phyloP scores from a whole-genome alignment of 2,329 filamentous ascomycete species.

The Niveomyces coronatus region DNA sequence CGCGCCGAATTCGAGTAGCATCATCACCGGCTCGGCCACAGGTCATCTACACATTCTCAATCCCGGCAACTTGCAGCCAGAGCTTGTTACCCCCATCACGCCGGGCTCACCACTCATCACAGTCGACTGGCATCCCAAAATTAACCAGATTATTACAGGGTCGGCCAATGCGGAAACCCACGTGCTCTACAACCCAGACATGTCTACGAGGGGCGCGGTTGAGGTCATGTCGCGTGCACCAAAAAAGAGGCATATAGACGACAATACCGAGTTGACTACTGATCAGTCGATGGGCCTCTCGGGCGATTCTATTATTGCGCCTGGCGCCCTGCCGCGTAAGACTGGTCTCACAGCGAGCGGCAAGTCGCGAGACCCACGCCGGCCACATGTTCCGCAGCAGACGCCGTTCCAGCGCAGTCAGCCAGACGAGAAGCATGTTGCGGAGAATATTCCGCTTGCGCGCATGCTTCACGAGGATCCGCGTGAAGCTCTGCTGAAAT shows the following conservation, averaged over 20 bases:
- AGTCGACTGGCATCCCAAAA: slow-evolving; percentile 83
- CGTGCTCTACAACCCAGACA: slow-evolving; percentile 80
- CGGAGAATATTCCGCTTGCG: slow-evolving; percentile 78
- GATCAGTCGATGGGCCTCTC: slow-evolving; percentile 74
- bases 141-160: slow-evolving; percentile 93
- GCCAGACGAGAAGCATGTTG: slow-evolving; percentile 82
- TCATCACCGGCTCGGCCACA: slow-evolving; percentile 78
- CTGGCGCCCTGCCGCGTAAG: slow-evolving; percentile 47
- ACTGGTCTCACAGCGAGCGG: slow-evolving; percentile 71
- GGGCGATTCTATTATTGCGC: slow-evolving; percentile 68
- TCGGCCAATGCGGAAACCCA: slow-evolving; percentile 86
- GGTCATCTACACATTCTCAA: slow-evolving; percentile 90
- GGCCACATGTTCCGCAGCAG: slow-evolving; percentile 73
- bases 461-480: slow-evolving; percentile 96
- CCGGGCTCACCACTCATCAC: slow-evolving; percentile 72
- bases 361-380: slow-evolving; percentile 63
- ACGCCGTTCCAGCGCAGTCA: slow-evolving; percentile 88
- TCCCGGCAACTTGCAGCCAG: slow-evolving; percentile 75
- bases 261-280: slow-evolving; percentile 78
- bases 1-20: slow-evolving; percentile 70
- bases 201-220: slow-evolving; percentile 71
- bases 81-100: slow-evolving; percentile 82
- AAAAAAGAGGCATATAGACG: slow-evolving; percentile 91
- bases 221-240: slow-evolving; percentile 87
- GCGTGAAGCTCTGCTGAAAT: slow-evolving; percentile 84